A percentile compares a stretch with the other conserved stretches of the same genome.
Conservation (phyloP, 805 yeast species). For the Naumovozyma castellii region DNA sequence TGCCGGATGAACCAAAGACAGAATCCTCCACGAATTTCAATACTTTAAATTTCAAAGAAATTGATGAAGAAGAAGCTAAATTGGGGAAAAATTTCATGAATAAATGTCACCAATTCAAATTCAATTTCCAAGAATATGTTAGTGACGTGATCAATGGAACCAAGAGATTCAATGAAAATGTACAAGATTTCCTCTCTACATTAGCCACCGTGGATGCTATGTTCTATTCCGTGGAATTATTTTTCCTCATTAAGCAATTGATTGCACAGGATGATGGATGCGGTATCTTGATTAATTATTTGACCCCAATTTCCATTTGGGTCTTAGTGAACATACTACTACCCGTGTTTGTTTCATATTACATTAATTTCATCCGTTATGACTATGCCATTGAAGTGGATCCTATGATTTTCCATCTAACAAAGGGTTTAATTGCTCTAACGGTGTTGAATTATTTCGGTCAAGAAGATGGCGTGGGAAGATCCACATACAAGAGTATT, state of each 20-base stretch:
- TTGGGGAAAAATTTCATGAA: too few relatives aligned
- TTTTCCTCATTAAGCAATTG: conserved; percentile 6
- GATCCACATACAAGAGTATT: conserved; percentile 1
- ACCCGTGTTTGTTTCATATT: conserved; percentile 21
- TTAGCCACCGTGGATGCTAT: conserved; percentile 15
- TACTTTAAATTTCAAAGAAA: conserved; percentile 5
- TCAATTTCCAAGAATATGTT: conserved; percentile 16
- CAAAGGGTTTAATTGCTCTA: conserved; percentile 17
- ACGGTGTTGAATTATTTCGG: conserved; percentile 7
- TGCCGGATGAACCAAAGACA: not conserved
- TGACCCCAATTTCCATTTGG: conserved; percentile 12
- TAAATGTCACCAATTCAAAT: conserved; percentile 7
- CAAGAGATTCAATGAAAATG: conserved; percentile 13
- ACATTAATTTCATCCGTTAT: conserved; percentile 26
- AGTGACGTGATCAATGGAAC: conserved; percentile 15
- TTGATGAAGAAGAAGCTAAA: conserved; percentile 5
- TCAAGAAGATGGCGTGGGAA: conserved; percentile 1
- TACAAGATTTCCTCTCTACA: conserved; percentile 22
- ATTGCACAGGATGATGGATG: conserved; percentile 1
- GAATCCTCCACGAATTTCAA: conserved; percentile 3
- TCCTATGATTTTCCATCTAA: conserved; percentile 25
- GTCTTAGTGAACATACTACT: conserved; percentile 7
- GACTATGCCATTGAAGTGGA: conserved; percentile 22
- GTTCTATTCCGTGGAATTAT: conserved; percentile 13
- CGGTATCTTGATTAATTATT: conserved; percentile 4